phyloP scores from a whole-genome alignment of 2,329 filamentous ascomycete genomes.

The Blumeria hordei region DNA sequence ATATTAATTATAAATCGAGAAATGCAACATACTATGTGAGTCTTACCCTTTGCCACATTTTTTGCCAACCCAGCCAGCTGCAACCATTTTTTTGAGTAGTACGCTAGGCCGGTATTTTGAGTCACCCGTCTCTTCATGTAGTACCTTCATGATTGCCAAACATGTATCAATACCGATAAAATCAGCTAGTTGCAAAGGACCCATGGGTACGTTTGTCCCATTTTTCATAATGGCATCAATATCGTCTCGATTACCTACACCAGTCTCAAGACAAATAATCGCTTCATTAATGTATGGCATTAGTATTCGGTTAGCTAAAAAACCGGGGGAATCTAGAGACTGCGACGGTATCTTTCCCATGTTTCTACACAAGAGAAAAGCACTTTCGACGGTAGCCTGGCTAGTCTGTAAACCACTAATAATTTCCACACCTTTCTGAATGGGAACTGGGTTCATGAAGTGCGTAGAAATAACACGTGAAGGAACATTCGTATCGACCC shows the following conservation, averaged over 20 bases:
- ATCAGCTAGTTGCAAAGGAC: constrained; percentile 75
- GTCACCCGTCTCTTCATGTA: constrained; percentile 79
- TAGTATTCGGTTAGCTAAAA: constrained; percentile 84
- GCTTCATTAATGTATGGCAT: constrained; percentile 99
- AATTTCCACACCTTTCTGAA: constrained; percentile 95
- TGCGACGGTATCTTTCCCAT: constrained; percentile 86
- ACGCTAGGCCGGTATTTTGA: constrained; percentile 87
- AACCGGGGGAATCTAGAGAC: constrained; percentile 76
- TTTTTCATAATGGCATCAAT: constrained; percentile 99
- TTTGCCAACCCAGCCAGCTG: constrained; percentile 93
- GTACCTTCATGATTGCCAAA: constrained; percentile 85
- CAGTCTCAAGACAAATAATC: constrained; percentile 83
- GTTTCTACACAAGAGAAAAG: constrained; percentile 61
- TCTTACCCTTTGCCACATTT: constrained; percentile 66
- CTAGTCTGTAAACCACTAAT: constrained; percentile 88
- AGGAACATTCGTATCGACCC: constrained; percentile 55
- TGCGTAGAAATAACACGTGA: constrained; percentile 86
- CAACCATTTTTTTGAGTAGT: constrained; percentile 80
- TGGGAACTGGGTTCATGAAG: constrained; percentile 97
- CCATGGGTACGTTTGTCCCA: constrained; percentile 96
- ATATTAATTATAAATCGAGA: too few species aligned
- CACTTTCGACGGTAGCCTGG: constrained; percentile 53
- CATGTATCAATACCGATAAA: constrained; percentile 97
- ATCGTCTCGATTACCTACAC: constrained; percentile 66
- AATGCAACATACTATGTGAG: background rate